Base-by-base conservation (phyloP, 2,329 filamentous ascomycete species). In the Monilinia vaccinii-corymbosi region DNA sequence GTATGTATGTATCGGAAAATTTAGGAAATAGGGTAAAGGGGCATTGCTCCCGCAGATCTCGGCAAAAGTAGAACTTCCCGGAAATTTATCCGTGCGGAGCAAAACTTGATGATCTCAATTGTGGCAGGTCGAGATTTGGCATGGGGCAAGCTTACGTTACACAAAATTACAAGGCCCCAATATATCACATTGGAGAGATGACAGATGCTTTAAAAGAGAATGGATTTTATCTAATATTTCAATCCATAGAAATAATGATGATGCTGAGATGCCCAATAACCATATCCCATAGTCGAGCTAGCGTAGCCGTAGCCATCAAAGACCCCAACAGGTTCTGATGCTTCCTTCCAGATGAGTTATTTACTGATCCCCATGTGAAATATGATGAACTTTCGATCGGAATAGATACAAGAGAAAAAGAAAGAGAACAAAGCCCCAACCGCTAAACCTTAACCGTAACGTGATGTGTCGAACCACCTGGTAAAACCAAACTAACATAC, bases 401-500 rank as follows among this genome's bases (percentile, higher is more conserved):
- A 55, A 44, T 32, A 44, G 11, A n/a, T 44, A 44, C 51, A 55
- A 23, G 42, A 34, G 28, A 44, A 32, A 48, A 32, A 21, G 13
- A 55, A 28, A 36, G 14, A 10, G 40, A 5, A 40, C 9, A n/a
- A 10, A 49, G 4, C 31, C 9, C 34, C 14, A 42, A 23, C 25
- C 46, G 18, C 16, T 45, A 44, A 47, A 9, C 32, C 38, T 38
- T 45, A 5, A 60, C 51, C 9, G 45, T 42, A 36, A 60, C 45
- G 10, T 34, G 8, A 49, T 56, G 34, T 4, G 32, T n/a, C 11
- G 32, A n/a, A 23, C 58, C 61, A 1, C 58, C 61, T 6, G 14
- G 2, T 9, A 61, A 40, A n/a, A 6, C 28, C 44, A 62, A 55
- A 40, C 34, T 61, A 28, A 62, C 45, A 38, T 62, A 62, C 13